Base-by-base conservation (phyloP, 768 basidiomycete genomes). In the Boletus rubropictus region DNA sequence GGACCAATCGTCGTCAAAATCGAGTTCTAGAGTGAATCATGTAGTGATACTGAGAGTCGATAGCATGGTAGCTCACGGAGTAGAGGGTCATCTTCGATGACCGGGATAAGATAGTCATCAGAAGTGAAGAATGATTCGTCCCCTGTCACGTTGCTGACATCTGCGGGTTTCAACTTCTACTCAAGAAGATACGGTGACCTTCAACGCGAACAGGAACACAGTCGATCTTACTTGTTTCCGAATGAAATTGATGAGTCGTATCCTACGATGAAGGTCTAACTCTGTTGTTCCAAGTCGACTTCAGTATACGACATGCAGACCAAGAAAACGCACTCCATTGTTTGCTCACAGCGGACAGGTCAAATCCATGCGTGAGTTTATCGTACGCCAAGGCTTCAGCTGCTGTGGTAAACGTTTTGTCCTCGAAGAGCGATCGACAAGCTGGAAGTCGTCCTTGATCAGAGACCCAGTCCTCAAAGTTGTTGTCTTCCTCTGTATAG, bases 171-270 rank as follows among this genome's bases (percentile, higher is more conserved):
- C 39, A 74, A 68, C 66, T 78, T 82, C 87, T 89, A 62, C 4
- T 48, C 28, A 32, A 44, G 32, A 56, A 25, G 45, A 50, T 3
- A 29, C 25, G 42, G 46, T 39, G 22, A 50, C 39, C 33, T 28
- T 44, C 7, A 3, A 22, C 4, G 10, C 0, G 28, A 35, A 40
- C 17, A 18, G 8, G 32, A 39, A 36, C 5, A 36, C 15, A 10
- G 7, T 5, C 1, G 14, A 21, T 32, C 59, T 46, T 44, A 89
- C 90, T 66, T 80, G 77, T 67, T 79, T 85, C 48, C 93, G 72
- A 59, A 95, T 90, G 66, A 78, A 88, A 64, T 96, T 96, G 67
- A 96, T 81, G 42, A 96, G 68, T 39, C 88, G 79, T 55, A 91
- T 83, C 17, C 86, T 76, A 46, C 79, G 78, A 65, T 91, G 83